Conservation (phyloP, 495 filamentous ascomycete species). For the Aspergillus ellipticus region DNA sequence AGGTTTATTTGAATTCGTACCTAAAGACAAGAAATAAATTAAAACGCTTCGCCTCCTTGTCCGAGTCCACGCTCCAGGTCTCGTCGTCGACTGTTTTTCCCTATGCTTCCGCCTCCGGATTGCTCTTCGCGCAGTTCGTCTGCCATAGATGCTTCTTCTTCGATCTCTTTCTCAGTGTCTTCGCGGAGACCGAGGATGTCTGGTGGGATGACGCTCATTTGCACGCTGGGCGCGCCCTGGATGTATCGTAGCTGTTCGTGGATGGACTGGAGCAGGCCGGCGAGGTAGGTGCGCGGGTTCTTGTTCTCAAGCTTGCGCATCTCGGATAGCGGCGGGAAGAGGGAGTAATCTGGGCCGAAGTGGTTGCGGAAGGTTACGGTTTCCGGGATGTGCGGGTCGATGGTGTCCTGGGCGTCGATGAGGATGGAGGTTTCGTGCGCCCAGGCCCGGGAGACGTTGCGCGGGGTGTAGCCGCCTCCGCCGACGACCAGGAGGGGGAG, state of each 20-base stretch:
- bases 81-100: slow-evolving; percentile 27
- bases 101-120: slow-evolving; percentile 26
- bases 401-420: slow-evolving; percentile 64
- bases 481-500: slow-evolving; percentile 86
- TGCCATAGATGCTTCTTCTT: slow-evolving; percentile 62
- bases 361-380: slow-evolving; percentile 75
- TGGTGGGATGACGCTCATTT: slow-evolving; percentile 75
- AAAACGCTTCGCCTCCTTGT: slow-evolving; percentile 29
- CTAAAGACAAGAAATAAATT: background rate
- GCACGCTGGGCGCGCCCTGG: slow-evolving; percentile 78
- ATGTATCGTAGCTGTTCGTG: slow-evolving; percentile 86
- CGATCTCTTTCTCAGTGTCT: slow-evolving; percentile 73
- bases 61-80: slow-evolving; percentile 44
- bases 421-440: slow-evolving; percentile 92
- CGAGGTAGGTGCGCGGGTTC: slow-evolving; percentile 72
- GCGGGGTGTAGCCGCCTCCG: slow-evolving; percentile 94
- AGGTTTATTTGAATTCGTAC: too few species aligned
- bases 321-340: slow-evolving; percentile 72
- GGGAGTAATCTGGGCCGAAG: slow-evolving; percentile 72
- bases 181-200: slow-evolving; percentile 71
- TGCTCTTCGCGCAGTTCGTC: slow-evolving; percentile 50
- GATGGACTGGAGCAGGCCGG: slow-evolving; percentile 67
- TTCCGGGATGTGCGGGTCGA: slow-evolving; percentile 69
- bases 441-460: slow-evolving; percentile 95
- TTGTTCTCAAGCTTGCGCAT: slow-evolving; percentile 69